Evolutionary conservation across 768 basidiomycete genomes (phyloP).

Genomic region (Hygrophorus russula): DNA sequence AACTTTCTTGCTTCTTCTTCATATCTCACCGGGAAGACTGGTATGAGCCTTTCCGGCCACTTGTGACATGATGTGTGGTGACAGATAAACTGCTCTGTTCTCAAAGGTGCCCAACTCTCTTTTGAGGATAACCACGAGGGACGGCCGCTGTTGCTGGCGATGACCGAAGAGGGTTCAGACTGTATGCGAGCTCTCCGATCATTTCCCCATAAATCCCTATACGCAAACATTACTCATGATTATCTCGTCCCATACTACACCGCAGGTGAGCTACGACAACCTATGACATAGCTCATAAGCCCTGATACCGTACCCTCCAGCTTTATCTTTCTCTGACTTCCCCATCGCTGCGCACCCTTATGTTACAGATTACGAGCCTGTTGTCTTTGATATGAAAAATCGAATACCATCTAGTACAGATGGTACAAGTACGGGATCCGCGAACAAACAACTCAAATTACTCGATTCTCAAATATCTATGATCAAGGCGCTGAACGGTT

Average conservation of each 20-base stretch:
- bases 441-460: not conserved
- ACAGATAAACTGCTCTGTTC: not conserved
- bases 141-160: constrained; percentile 1
- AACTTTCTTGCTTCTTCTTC: not conserved
- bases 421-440: not conserved
- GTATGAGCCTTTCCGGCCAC: not conserved
- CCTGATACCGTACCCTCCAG: not conserved
- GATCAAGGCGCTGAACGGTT: not conserved
- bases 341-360: not conserved
- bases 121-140: constrained; percentile 1
- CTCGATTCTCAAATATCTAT: not conserved
- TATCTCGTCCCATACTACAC: constrained; percentile 2
- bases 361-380: not conserved
- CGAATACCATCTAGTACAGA: not conserved
- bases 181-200: not conserved
- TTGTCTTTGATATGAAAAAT: constrained; percentile 1
- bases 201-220: constrained; percentile 1
- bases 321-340: not conserved
- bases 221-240: not conserved
- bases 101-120: constrained; percentile 1
- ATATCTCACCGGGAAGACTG: not conserved
- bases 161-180: not conserved
- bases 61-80: not conserved
- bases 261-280: not conserved
- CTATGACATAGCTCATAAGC: not conserved